Evolutionary conservation across 148 eudicot genomes (phyloP), one percentile per base, ranked within the genome.

Genomic region (Arctostaphylos glauca): DNA sequence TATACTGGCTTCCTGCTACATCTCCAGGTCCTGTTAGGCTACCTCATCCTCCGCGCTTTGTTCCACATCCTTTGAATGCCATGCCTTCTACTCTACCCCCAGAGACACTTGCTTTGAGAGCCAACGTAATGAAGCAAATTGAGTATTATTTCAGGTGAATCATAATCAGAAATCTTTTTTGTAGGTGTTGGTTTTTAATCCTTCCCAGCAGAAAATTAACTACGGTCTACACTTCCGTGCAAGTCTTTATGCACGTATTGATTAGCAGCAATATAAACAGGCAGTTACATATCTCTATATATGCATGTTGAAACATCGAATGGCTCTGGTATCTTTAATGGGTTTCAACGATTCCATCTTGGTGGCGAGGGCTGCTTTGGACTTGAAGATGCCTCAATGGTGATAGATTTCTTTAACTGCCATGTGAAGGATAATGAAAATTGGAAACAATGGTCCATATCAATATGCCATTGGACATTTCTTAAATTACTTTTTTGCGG

Each of bases 61-160:
- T 84, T 68, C 87, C 94, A 56, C 93, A 89, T 80, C 94, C 91
- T 54, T 18, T 82, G n/a, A 90, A 48, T 78, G 83, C 88, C 76
- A 76, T 89, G 86, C 81, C 79, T 68, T 83, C 85, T 72, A 74
- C 85, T 81, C 80, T 88, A 56, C 83, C 98, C 46, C 89, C 95
- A 16, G 93, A 92, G 80, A 84, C 80, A 6, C 49, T 85, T 76
- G 88, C 87, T 71, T 89, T 94, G 90, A 91, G 88, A 89, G 89
- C 84, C 62, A 86, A 81, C 80, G 85, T 96, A 18, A 78, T 90
- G 76, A 93, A 86, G 91, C 99, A 96, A 82, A 93, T 96, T 84
- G 98, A 96, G 82, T 96, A 96, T 86, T 96, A 96, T 83, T 96
- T 96, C 91, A 91, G 98, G 98, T 96, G 81, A 53, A 86, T 88